Evolutionary conservation across 768 basidiomycete species (phyloP).

Genomic region (Rhodotorula toruloides): DNA sequence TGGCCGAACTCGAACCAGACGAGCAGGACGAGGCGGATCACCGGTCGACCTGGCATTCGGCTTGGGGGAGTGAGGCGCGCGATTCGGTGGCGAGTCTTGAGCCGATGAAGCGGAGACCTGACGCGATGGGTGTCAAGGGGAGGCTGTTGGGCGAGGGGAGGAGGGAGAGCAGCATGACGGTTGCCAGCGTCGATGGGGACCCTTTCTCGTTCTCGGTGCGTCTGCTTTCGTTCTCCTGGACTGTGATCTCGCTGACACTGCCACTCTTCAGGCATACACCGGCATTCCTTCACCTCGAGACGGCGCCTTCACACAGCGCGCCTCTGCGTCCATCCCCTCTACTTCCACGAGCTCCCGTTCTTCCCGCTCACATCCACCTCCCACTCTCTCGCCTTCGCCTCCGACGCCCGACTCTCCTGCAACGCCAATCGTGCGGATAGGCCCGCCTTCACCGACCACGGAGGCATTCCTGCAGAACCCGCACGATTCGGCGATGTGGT

Average conservation of each 20-base stretch:
- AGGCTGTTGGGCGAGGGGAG: neutral
- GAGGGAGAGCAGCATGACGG: conserved; percentile 12
- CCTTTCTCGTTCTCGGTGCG: conserved; percentile 30
- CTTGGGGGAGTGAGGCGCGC: conserved; percentile 18
- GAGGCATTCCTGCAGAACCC: neutral
- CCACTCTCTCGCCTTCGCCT: neutral
- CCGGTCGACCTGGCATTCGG: conserved; percentile 29
- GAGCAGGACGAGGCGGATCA: neutral
- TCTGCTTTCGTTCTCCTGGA: neutral
- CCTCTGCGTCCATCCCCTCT: neutral
- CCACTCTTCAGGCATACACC: conserved; percentile 19
- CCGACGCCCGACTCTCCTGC: neutral
- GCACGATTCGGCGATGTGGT: conserved; percentile 10
- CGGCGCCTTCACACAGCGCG: neutral
- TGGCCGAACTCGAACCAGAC: conserved; percentile 26
- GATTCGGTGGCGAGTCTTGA: conserved; percentile 17
- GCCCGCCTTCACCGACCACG: conserved; percentile 10
- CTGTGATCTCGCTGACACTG: neutral
- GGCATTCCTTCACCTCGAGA: conserved; percentile 7
- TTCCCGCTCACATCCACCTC: neutral
- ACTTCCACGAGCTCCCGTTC: neutral
- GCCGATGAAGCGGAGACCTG: neutral
- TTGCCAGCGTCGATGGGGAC: conserved; percentile 1
- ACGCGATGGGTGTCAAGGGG: neutral
- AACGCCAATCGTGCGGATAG: conserved; percentile 15